phyloP scores from a whole-genome alignment of 129 eudicot species.

The Flaveria robusta region DNA sequence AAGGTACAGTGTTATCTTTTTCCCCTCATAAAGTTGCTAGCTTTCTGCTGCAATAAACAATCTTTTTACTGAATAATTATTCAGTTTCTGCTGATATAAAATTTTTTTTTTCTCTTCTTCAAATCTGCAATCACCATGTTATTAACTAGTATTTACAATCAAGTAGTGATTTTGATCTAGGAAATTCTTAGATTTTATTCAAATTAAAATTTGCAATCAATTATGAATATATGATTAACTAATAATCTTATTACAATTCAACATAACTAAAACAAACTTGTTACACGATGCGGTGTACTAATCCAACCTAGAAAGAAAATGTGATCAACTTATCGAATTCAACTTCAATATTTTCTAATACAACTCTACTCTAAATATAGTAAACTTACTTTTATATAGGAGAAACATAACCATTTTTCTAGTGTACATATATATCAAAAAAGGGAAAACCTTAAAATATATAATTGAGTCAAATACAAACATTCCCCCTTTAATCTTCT shows the following conservation, averaged over 20 bases:
- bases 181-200: background rate
- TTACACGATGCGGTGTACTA: no score
- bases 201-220: background rate
- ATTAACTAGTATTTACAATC: background rate
- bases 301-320: no score
- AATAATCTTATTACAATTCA: background rate
- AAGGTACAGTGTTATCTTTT: constrained; percentile 51
- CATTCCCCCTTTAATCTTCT: background rate
- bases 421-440: background rate
- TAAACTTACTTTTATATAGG: background rate
- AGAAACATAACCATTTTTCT: background rate
- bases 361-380: background rate
- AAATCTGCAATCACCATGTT: background rate
- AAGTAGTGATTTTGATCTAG: constrained; percentile 10
- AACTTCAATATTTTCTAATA: background rate
- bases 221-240: background rate
- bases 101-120: background rate
- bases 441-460: background rate
- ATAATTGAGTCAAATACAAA: background rate
- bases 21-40: constrained; percentile 27
- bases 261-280: background rate
- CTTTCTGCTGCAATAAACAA: constrained; percentile 20
- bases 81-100: background rate
- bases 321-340: background rate
- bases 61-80: background rate